Evolutionary conservation across 2,329 filamentous ascomycete species (phyloP), one percentile per base, ranked within the genome.

Genomic region (Ophiostoma quercus): DNA sequence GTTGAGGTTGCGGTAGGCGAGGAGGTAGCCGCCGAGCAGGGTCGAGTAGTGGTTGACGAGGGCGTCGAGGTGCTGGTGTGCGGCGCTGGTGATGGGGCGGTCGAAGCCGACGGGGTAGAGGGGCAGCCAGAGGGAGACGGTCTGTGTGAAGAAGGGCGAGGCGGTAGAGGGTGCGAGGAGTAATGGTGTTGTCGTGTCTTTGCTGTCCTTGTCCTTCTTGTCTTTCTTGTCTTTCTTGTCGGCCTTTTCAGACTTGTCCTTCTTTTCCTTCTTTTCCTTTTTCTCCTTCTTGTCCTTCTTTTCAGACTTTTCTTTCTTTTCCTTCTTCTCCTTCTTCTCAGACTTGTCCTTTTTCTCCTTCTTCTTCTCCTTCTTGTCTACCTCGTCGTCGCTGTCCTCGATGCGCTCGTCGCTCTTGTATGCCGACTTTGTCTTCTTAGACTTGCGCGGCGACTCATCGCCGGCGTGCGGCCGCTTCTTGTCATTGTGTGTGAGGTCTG

Each of bases 91-190:
- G 73, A 92, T 80, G 0, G 91, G 90, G 71, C 87, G 85, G 72
- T 85, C 83, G 79, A 92, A 90, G 63, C 89, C 89, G 54, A 87
- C 82, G 12, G 92, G 91, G 73, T 88, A 90, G 72, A 95, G 83
- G 1, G 90, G 87, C 73, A 94, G 85, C 80, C 92, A 94, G 75
- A 97, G 86, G 1, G 94, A 94, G 60, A 92, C 86, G 29, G 90
- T 92, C 76, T 94, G 90, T 37, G 88, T 86, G 77, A 88, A 88
- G 80, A 96, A 94, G 19, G 94, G 91, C 63, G 90, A 91, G 19
- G 39, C n/a, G 65, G 65, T 32, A 2, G 65, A 47, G 22, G 65
- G 63, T 11, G 34, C 29, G 37, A 66, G 39, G 9, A 66, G 65
- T 41, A 29, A 29, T 29, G 66, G 67, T 39, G 32, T 32, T 47